A percentile compares a stretch with the other conserved stretches of the same genome.
Evolutionary conservation across 2,329 filamentous ascomycete genomes (phyloP).

Genomic region (Trichoderma harzianum): DNA sequence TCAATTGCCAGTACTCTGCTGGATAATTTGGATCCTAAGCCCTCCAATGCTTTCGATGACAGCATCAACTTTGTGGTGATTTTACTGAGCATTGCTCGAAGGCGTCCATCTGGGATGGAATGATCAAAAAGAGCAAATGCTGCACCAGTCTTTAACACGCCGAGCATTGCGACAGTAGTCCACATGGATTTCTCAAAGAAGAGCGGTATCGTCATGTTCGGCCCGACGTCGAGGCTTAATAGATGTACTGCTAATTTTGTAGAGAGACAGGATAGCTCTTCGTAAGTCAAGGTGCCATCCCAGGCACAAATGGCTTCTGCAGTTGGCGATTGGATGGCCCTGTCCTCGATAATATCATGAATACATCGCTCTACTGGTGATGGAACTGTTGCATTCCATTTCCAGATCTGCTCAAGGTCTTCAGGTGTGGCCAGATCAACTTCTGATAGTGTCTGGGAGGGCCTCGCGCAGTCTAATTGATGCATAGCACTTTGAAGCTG

Average conservation of each 20-base stretch:
- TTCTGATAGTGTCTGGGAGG: neutral
- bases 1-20: neutral
- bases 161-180: neutral
- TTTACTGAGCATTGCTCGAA: neutral
- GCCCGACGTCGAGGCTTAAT: neutral
- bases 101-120: neutral
- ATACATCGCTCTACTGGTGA: neutral
- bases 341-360: neutral
- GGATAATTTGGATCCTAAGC: neutral
- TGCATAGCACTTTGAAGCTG: neutral
- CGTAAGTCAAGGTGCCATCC: slow-evolving; percentile 25
- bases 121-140: neutral
- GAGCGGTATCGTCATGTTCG: neutral
- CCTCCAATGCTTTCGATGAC: neutral
- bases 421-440: neutral
- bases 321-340: neutral
- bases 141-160: neutral
- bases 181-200: neutral
- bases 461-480: neutral
- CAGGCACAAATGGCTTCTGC: slow-evolving; percentile 23
- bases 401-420: neutral
- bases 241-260: neutral
- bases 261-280: slow-evolving; percentile 20
- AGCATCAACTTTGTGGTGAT: neutral
- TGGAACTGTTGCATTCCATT: neutral